Base-by-base conservation (phyloP, 1,139 yeast species). In the Candida dubliniensis region DNA sequence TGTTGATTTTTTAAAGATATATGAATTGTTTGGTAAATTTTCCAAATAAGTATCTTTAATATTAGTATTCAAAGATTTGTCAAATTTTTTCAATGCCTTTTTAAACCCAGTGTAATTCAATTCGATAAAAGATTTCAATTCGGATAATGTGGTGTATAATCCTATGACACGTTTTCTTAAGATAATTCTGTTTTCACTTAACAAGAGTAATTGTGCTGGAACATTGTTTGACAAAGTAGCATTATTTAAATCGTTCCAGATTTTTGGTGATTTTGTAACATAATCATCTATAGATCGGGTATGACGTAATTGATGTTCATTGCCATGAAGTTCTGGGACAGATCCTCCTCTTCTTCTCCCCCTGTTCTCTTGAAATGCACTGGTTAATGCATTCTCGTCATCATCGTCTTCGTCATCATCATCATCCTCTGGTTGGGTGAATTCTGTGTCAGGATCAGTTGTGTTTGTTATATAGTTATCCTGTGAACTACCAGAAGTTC, bases 81-180 rank as follows among this genome's bases (percentile, higher is more conserved):
- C 90, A 56, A 82, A 83, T 58, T 84, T 84, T 54, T 84, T 84
- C 51, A 82, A 71, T 15, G 86, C 86, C 53, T 84, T 84, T 47
- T 76, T 73, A 61, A 83, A 83, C 14, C 88, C 89, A 14, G 85
- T 80, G 47, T 78, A 76, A 59, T 84, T 84, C 53, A 84, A 68
- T 54, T 84, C 89, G 45, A 83, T 75, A 56, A 67, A 84, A 0
- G 88, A 81, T 55, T 82, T 82, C 49, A 84, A 67, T 57, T 84
- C 88, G 6, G 84, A 79, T 34, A 83, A 60, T 7, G 82, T 81
- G 35, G 86, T 78, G 58, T 69, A 84, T 42, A 80, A 60, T 24
- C 77, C 81, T 37, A 79, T 78, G 26, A 80, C 72, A 38, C 82
- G 64, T 55, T 80, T 81, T 52, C 84, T 74, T 49, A 81, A 65